A percentile compares a stretch with the other conserved stretches of the same genome.
Conservation (phyloP, 192 early-diverging fungal genomes). For the Backusella australiensis region DNA sequence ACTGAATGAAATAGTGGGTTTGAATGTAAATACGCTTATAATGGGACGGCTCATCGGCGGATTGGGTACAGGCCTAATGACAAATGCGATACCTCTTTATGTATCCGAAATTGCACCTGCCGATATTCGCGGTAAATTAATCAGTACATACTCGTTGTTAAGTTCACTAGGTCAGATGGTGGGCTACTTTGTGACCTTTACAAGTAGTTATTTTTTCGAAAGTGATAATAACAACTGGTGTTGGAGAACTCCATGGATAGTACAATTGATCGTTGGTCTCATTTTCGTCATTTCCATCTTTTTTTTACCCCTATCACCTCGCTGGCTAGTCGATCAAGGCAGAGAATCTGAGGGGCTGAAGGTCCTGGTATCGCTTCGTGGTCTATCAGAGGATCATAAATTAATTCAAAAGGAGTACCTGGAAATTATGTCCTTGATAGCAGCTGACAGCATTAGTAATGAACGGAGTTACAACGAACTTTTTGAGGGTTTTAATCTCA, state of each 20-base stretch:
- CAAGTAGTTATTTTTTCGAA: constrained; percentile 11
- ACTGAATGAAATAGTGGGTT: constrained; percentile 30
- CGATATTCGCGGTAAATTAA: constrained; percentile 80
- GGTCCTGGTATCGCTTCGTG: constrained; percentile 64
- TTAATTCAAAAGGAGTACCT: constrained; percentile 62
- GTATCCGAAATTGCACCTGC: constrained; percentile 71
- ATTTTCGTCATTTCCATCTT: constrained; percentile 58
- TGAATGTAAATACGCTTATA: constrained; percentile 38
- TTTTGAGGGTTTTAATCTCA: constrained; percentile 49
- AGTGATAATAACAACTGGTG: constrained; percentile 28
- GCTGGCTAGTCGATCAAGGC: constrained; percentile 74
- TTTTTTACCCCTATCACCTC: constrained; percentile 78
- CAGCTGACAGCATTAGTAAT: constrained; percentile 56
- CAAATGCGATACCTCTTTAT: constrained; percentile 37
- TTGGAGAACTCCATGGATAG: constrained; percentile 70
- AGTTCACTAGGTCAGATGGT: constrained; percentile 80
- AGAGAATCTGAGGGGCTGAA: constrained; percentile 61
- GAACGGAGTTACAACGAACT: constrained; percentile 62
- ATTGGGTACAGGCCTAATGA: constrained; percentile 33
- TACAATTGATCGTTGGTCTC: constrained; percentile 66
- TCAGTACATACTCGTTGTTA: constrained; percentile 82
- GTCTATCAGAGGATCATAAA: constrained; percentile 10
- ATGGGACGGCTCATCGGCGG: constrained; percentile 51
- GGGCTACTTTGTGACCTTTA: constrained; percentile 57
- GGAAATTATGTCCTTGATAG: constrained; percentile 65